These are phyloP conservation scores for Pyrrhoderma lamaoense DNA, from an alignment of 1,284 basidiomycete genomes.

Conservation along the genomic window DNA sequence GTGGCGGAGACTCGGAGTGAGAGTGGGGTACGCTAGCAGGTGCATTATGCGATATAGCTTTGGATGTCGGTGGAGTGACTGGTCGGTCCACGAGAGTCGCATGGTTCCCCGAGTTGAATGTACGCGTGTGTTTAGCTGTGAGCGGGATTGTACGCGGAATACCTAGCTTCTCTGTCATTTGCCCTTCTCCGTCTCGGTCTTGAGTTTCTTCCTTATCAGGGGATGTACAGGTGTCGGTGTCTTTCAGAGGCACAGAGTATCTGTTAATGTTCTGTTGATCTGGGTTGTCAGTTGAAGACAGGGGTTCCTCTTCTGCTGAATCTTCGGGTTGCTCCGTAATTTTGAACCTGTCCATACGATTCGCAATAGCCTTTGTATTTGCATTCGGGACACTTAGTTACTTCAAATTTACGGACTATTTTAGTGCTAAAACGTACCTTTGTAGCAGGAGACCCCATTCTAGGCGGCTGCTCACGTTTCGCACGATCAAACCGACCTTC, in stretches of 20 bases:
- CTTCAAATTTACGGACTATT: not conserved
- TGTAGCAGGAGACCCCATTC: constrained; percentile 5
- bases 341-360: constrained; percentile 4
- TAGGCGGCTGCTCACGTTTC: constrained; percentile 8
- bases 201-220: not conserved
- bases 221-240: not conserved
- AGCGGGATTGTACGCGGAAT: constrained; percentile 18
- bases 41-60: no score
- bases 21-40: not conserved
- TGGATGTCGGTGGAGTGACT: not conserved
- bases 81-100: constrained; percentile 10
- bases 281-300: not conserved
- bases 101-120: not conserved
- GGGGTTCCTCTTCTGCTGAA: not conserved
- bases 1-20: not conserved
- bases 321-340: not conserved
- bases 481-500: constrained; percentile 13
- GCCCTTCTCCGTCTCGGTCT: not conserved
- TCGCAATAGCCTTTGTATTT: not conserved
- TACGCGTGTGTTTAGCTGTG: constrained; percentile 22
- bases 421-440: not conserved
- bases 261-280: not conserved
- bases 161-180: not conserved
- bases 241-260: not conserved
- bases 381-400: not conserved